Evolutionary conservation across 495 filamentous ascomycete genomes (phyloP), one percentile per base, ranked within the genome.

Genomic region (Aspergillus panamensis): DNA sequence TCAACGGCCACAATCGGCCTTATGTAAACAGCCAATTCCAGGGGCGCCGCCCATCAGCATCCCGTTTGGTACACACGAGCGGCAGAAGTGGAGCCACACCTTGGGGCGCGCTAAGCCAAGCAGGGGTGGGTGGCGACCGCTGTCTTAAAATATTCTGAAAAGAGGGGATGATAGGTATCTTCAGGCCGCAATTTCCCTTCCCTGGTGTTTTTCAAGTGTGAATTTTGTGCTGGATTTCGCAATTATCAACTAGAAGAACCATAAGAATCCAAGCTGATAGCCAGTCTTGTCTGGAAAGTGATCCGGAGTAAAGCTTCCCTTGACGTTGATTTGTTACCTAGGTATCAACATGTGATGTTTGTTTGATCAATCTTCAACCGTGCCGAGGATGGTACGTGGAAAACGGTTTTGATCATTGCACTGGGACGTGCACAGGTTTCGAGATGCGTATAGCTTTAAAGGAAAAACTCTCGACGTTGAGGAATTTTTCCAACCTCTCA

Each of bases 11-110:
- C 37, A 32, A 17, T 6, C 1, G 0, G 1, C 9, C 4, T 63
- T 61, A 67, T 51, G 42, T 67, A 64, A 63, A 29, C 50, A 9
- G 3, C 13, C 12, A 20, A 3, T 17, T 20, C 50, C 50, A 53
- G 50, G 50, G 50, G 33, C 35, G 25, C 2, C 8, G 33, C 16
- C 33, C 19, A 30, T 53, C 35, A 20, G 19, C 42, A 13, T 16
- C 35, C 50, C 33, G 21, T 42, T 12, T 40, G 14, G 50, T 14
- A 37, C 50, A 39, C 19, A 17, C 49, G 49, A 14, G 49, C 8
- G 31, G 31, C 33, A 17, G 42, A n/a, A 33, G 30, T 19, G 48
- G 48, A 51, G 49, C 49, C 17, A 19, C n/a, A 17, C 17, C 49
- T 53, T 53, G 50, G 33, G 21, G 42, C 39, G 16, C 10, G 19